These are phyloP conservation scores for Poterioochromonas sp. DNA, from an alignment of 352 stramenopile genomes.

Conservation along the genomic window DNA sequence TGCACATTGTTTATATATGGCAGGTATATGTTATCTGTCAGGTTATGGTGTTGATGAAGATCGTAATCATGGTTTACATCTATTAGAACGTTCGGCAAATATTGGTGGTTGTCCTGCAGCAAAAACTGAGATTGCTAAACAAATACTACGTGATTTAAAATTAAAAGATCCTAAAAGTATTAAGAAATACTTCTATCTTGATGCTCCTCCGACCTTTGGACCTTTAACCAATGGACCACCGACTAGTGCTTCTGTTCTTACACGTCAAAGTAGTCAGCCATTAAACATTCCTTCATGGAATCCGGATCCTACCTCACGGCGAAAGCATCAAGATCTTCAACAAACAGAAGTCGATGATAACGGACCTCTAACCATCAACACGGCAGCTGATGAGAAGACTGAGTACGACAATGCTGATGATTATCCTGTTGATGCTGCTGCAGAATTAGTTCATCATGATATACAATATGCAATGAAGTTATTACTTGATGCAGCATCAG, in stretches of 20 bases:
- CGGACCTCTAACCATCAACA: too few relatives aligned
- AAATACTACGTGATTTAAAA: neutral
- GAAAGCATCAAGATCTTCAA: neutral
- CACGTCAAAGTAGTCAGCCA: neutral
- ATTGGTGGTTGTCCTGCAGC: neutral
- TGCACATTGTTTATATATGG: neutral
- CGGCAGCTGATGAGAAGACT: neutral
- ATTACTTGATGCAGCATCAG: neutral
- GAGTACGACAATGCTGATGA: neutral
- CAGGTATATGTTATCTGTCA: neutral
- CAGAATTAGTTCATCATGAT: neutral
- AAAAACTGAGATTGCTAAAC: neutral
- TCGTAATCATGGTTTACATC: neutral
- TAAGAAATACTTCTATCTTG: too few relatives aligned
- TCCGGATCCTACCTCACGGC: neutral
- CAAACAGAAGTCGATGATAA: neutral
- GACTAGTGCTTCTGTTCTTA: neutral
- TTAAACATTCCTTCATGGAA: neutral
- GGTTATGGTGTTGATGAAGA: constrained; percentile 10
- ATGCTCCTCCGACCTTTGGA: neutral
- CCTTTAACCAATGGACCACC: neutral
- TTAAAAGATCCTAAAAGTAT: neutral
- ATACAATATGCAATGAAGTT: neutral
- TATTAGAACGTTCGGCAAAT: neutral
- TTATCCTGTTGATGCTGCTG: neutral